A percentile compares a stretch with the other conserved stretches of the same genome.
These are phyloP conservation scores for Prunus mongolica DNA, from an alignment of 306 rosid genomes.

Conservation along the genomic window DNA sequence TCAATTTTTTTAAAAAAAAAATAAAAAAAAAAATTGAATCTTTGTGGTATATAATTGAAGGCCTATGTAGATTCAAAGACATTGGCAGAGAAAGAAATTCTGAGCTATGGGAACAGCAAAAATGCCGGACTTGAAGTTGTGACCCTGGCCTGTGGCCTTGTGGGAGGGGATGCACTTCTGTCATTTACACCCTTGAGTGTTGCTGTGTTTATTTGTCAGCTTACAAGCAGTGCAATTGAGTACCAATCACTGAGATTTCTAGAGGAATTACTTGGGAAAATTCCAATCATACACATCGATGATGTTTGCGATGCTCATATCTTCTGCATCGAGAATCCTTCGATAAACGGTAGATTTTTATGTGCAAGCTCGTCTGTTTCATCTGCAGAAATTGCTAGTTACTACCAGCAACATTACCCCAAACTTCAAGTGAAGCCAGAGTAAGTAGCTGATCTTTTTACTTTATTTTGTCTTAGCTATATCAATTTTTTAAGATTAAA, in stretches of 20 bases:
- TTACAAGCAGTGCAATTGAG: background rate
- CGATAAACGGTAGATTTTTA: conserved; percentile 28
- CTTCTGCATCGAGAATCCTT: conserved; percentile 35
- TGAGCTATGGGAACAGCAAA: conserved; percentile 15
- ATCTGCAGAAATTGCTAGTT: conserved; percentile 37
- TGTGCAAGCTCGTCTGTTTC: conserved; percentile 45
- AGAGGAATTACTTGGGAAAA: conserved; percentile 30
- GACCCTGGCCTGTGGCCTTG: conserved; percentile 30
- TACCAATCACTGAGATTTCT: conserved; percentile 17
- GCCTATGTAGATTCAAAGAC: conserved; percentile 29
- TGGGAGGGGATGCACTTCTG: conserved; percentile 19
- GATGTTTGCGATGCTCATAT: conserved; percentile 38
- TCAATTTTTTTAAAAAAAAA: too few relatives aligned
- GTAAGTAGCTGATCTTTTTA: conserved; percentile 25
- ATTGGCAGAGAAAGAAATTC: conserved; percentile 26
- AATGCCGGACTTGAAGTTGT: conserved; percentile 27
- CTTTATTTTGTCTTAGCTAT: background rate
- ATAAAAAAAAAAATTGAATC: too few relatives aligned
- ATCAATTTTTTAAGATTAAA: background rate
- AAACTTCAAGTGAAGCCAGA: conserved; percentile 33
- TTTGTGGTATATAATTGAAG: conserved; percentile 1
- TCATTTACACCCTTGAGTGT: background rate
- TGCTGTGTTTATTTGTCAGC: conserved; percentile 11
- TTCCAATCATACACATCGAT: conserved; percentile 29
- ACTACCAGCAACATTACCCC: conserved; percentile 30